Base-by-base conservation (phyloP, 1,139 yeast genomes). In the Torulaspora pretoriensis region DNA sequence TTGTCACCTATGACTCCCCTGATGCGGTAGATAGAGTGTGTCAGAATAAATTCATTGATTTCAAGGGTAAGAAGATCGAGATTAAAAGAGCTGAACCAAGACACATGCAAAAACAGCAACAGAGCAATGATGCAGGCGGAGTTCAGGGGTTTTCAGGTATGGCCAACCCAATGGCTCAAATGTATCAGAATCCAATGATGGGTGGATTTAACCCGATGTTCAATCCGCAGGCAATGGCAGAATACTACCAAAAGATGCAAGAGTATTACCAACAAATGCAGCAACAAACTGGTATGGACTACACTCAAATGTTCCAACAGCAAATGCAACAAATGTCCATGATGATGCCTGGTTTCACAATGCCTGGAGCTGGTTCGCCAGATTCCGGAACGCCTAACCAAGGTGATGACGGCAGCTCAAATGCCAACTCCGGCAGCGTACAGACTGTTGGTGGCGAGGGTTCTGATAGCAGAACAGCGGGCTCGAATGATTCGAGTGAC, bases 1-100 rank as follows among this genome's bases (percentile, higher is more conserved):
- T 92, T 68, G 92, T 92, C 53, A 92, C 99, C 8, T 92, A 85
- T 67, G 98, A 92, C 61, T 80, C 95, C 23, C 96, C 96, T 28
- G 92, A 84, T 43, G 97, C 97, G 9, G 97, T 92, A 36, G 98
- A 92, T 61, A 76, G 83, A 58, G 96, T 89, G 48, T 84, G 95
- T 49, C 86, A 82, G 47, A 84, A 83, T 65, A 85, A 86, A 68
- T 87, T 81, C 61, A 76, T 89, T 53, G 80, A 83, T 47, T 81
- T 89, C 55, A 89, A 89, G 64, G 96, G 95, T 42, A 87, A 84
- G 66, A 81, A 88, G 38, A 88, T 92, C 79, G 98, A 92, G 68
- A 96, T 92, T 49, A 92, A 92, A 68, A 80, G 96, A 58, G 99
- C 99, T n/a, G 97, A 90, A 64, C 97, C 98, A 52, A 78, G 97